Evolutionary conservation across 2,329 filamentous ascomycete genomes (phyloP).

Genomic region (Fusarium clavum): DNA sequence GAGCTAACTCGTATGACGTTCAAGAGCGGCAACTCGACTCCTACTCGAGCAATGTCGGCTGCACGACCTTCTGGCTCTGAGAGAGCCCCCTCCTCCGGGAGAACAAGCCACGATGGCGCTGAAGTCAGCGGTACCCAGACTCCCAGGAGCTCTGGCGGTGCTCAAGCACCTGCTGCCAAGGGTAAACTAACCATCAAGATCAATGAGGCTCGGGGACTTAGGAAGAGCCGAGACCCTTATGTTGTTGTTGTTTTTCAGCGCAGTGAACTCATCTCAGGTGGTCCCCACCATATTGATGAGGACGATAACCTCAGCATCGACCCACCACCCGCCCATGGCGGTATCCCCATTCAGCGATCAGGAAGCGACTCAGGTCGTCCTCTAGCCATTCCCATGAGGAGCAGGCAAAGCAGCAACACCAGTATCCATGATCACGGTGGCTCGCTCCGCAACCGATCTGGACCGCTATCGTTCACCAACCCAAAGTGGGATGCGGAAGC

Average conservation of each 20-base stretch:
- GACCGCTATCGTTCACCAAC: slow-evolving; percentile 72
- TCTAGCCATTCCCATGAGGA: slow-evolving; percentile 97
- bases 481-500: slow-evolving; percentile 97
- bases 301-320: slow-evolving; percentile 62
- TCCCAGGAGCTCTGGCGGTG: slow-evolving; percentile 59
- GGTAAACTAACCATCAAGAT: slow-evolving; percentile 94
- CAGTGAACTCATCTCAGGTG: slow-evolving; percentile 94
- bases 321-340: slow-evolving; percentile 61
- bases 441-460: slow-evolving; percentile 69
- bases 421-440: slow-evolving; percentile 75
- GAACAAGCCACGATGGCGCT: slow-evolving; percentile 56
- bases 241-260: slow-evolving; percentile 97
- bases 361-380: slow-evolving; percentile 84
- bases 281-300: slow-evolving; percentile 74
- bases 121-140: slow-evolving; percentile 66
- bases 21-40: slow-evolving; percentile 94
- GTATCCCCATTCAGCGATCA: slow-evolving; percentile 73
- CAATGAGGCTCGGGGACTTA: slow-evolving; percentile 82
- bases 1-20: slow-evolving; percentile 86
- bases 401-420: slow-evolving; percentile 95
- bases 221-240: slow-evolving; percentile 88
- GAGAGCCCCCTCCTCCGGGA: slow-evolving; percentile 51
- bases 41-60: slow-evolving; percentile 84
- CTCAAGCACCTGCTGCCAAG: slow-evolving; percentile 77
- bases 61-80: slow-evolving; percentile 65